Evolutionary conservation across 1,284 basidiomycete genomes (phyloP).

Genomic region (Spongispora temasekensis): DNA sequence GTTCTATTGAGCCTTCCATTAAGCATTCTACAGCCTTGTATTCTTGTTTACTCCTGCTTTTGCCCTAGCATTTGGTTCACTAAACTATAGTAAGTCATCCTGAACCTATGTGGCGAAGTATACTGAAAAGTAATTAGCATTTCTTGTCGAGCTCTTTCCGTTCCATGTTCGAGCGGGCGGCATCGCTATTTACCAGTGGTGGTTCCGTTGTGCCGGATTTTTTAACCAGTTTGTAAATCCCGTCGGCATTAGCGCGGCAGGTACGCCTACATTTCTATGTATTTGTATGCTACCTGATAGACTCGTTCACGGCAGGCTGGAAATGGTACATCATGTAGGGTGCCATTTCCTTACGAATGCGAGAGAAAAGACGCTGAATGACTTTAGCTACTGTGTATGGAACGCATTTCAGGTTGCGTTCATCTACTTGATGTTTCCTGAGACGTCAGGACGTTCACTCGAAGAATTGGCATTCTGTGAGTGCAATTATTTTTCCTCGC

Average conservation of each 20-base stretch:
- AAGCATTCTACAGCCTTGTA: constrained; percentile 7
- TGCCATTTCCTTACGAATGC: neutral
- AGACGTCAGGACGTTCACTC: constrained; percentile 53
- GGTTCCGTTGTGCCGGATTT: neutral
- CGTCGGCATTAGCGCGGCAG: neutral
- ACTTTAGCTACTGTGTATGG: neutral
- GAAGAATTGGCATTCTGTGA: constrained; percentile 64
- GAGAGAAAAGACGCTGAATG: neutral
- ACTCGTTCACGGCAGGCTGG: neutral
- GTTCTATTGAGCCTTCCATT: neutral
- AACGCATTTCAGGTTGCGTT: constrained; percentile 49
- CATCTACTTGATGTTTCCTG: constrained; percentile 55
- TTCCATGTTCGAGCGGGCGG: constrained; percentile 21
- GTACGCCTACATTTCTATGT: neutral
- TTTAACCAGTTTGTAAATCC: neutral
- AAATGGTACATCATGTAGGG: constrained; percentile 9
- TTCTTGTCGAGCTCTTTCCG: constrained; percentile 28
- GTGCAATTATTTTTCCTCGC: constrained; percentile 23
- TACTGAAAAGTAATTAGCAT: constrained; percentile 12
- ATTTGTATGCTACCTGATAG: neutral
- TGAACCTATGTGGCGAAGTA: neutral
- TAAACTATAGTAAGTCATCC: constrained; percentile 2
- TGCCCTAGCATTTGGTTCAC: neutral
- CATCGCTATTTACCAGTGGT: constrained; percentile 14
- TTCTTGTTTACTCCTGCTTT: constrained; percentile 9